Percentiles rank a stretch among this genome's conserved stretches.
Conservation (phyloP, 2,329 filamentous ascomycete species). For the Bipolaris sorokiniana region DNA sequence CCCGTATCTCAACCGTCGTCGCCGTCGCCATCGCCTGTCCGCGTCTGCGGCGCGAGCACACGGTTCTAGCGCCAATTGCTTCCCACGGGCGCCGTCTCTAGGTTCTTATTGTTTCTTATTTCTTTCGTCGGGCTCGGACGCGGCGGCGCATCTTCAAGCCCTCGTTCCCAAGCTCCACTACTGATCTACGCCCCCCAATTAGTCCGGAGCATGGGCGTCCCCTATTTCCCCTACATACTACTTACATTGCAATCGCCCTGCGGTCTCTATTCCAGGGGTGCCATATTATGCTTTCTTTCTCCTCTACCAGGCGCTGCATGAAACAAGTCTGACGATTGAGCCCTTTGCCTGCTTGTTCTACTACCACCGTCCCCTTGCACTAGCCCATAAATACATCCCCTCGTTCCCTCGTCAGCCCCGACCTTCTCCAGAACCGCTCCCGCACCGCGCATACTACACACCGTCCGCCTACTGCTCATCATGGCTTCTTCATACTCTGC, state of each 20-base stretch:
- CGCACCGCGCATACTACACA: slow-evolving; percentile 6
- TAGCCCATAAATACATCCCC: slow-evolving; percentile 16
- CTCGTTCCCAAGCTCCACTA: slow-evolving; percentile 17
- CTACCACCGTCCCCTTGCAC: slow-evolving; percentile 7
- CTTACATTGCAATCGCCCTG: slow-evolving; percentile 25
- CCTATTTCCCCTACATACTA: slow-evolving; percentile 35
- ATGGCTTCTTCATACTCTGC: slow-evolving; percentile 21
- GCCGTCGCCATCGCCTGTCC: not conserved
- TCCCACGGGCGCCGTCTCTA: not conserved
- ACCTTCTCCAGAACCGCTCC: slow-evolving; percentile 11
- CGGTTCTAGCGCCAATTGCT: not conserved
- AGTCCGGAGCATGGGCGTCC: slow-evolving; percentile 25
- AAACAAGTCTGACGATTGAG: slow-evolving; percentile 32
- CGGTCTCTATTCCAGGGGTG: slow-evolving; percentile 22
- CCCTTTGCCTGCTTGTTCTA: slow-evolving; percentile 18
- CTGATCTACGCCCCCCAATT: slow-evolving; percentile 27
- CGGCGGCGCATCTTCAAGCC: slow-evolving; percentile 13
- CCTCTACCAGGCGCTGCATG: slow-evolving; percentile 24
- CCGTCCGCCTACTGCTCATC: slow-evolving; percentile 13
- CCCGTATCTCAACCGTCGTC: not conserved
- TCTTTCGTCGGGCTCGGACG: slow-evolving; percentile 14
- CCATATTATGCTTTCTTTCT: slow-evolving; percentile 37
- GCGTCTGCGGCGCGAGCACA: not conserved
- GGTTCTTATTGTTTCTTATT: not conserved
- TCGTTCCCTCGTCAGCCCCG: slow-evolving; percentile 8